Evolutionary conservation across 2,329 filamentous ascomycete genomes (phyloP).

Genomic region (Clarireedia monteithiana): DNA sequence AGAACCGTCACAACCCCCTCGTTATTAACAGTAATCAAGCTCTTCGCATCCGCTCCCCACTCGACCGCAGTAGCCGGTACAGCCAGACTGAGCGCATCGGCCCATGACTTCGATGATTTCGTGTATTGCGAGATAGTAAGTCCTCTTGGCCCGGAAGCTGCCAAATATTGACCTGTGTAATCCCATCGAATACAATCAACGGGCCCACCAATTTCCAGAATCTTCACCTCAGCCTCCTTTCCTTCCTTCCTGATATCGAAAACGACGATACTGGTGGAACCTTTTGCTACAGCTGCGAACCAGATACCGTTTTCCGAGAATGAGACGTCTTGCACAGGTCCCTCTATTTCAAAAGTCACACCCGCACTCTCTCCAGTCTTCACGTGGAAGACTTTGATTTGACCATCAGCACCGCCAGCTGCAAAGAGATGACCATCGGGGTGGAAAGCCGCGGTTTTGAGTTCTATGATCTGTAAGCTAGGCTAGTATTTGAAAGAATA

Average conservation of each 20-base stretch:
- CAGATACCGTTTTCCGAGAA: conserved; percentile 98
- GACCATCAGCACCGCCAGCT: conserved; percentile 68
- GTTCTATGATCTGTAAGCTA: conserved; percentile 18
- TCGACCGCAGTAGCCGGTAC: conserved; percentile 63
- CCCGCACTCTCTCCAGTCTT: conserved; percentile 64
- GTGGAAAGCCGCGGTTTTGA: conserved; percentile 75
- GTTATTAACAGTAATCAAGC: conserved; percentile 64
- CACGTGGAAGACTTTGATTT: conserved; percentile 84
- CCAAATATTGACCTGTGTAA: conserved; percentile 89
- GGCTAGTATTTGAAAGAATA: background rate
- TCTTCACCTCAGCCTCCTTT: conserved; percentile 70
- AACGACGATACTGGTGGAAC: conserved; percentile 70
- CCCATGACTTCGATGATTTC: conserved; percentile 84
- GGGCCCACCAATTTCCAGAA: conserved; percentile 75
- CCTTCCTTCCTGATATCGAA: conserved; percentile 93
- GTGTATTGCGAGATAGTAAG: conserved; percentile 84
- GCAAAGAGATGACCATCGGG: conserved; percentile 94
- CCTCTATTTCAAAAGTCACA: conserved; percentile 62
- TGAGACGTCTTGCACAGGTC: conserved; percentile 64
- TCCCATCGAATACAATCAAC: conserved; percentile 80
- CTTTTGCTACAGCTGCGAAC: conserved; percentile 76
- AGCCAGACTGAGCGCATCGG: conserved; percentile 71
- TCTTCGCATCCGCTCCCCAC: conserved; percentile 72
- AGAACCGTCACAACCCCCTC: conserved; percentile 72
- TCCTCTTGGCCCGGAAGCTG: conserved; percentile 70